Conservation (phyloP, 768 basidiomycete species). For the Psilocybe azurescens region DNA sequence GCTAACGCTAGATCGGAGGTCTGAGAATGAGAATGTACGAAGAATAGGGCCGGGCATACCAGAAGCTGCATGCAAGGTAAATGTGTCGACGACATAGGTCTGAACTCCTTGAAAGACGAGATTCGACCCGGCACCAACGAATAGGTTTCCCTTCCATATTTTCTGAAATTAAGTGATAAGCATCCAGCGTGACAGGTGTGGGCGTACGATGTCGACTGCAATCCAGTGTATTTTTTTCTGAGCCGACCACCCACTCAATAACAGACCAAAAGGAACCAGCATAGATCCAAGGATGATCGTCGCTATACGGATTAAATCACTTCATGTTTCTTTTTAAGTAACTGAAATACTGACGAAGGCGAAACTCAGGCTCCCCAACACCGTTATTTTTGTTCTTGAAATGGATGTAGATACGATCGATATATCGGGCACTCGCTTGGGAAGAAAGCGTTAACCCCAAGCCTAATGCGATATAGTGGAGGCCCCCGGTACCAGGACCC, state of each 20-base stretch:
- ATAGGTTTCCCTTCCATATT: constrained; percentile 52
- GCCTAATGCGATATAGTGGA: constrained; percentile 77
- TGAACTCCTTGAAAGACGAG: constrained; percentile 66
- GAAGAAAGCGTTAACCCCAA: constrained; percentile 60
- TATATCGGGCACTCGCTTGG: constrained; percentile 55
- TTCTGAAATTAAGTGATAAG: constrained; percentile 3
- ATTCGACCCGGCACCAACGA: constrained; percentile 63
- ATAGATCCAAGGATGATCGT: constrained; percentile 63
- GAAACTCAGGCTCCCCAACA: constrained; percentile 55
- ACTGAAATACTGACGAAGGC: constrained; percentile 43
- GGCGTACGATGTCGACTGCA: constrained; percentile 64
- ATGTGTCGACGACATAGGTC: constrained; percentile 71
- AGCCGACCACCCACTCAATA: constrained; percentile 76
- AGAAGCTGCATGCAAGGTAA: constrained; percentile 71
- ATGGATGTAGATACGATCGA: constrained; percentile 61
- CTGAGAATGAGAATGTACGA: constrained; percentile 1
- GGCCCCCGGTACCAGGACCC: constrained; percentile 59
- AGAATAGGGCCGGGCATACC: constrained; percentile 39
- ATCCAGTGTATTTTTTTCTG: constrained; percentile 69
- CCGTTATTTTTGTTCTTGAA: constrained; percentile 53
- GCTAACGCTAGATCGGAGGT: constrained; percentile 54
- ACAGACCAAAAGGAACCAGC: constrained; percentile 66
- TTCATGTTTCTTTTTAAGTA: no score
- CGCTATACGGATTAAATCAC: constrained; percentile 37
- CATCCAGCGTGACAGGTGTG: neutral